A percentile compares a stretch with the other conserved stretches of the same genome.
phyloP scores from a whole-genome alignment of 1,284 basidiomycete species.

The Phlebopus sp. region DNA sequence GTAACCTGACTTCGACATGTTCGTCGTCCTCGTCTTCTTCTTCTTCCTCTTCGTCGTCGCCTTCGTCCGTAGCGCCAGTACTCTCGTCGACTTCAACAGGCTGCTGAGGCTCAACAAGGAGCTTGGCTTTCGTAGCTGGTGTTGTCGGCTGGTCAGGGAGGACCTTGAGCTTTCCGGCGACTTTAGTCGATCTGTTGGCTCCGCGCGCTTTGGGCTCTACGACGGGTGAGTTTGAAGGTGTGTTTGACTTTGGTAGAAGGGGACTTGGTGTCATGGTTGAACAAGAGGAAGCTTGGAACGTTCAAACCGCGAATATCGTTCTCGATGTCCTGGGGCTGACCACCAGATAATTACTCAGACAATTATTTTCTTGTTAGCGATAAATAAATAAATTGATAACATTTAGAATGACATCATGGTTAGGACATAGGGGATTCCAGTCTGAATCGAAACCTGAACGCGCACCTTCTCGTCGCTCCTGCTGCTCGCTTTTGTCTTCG shows the following conservation, averaged over 20 bases:
- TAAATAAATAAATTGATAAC: too few relatives aligned
- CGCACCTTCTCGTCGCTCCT: too few relatives aligned
- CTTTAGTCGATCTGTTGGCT: slow-evolving; percentile 84
- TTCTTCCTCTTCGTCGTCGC: slow-evolving; percentile 73
- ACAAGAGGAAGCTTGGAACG: neutral
- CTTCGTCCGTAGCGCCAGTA: slow-evolving; percentile 56
- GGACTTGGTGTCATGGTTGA: slow-evolving; percentile 30
- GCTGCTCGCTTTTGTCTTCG: too few relatives aligned
- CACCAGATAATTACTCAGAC: too few relatives aligned
- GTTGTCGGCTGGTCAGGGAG: slow-evolving; percentile 87
- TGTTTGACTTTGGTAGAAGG: slow-evolving; percentile 29
- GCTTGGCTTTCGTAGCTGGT: slow-evolving; percentile 66
- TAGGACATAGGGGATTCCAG: too few relatives aligned
- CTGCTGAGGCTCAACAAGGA: slow-evolving; percentile 25
- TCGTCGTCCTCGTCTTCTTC: slow-evolving; percentile 58
- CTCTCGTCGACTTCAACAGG: slow-evolving; percentile 43
- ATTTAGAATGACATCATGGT: too few relatives aligned
- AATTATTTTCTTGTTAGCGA: too few relatives aligned
- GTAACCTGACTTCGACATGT: slow-evolving; percentile 75
- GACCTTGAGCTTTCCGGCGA: slow-evolving; percentile 86
- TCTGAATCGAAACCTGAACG: too few relatives aligned
- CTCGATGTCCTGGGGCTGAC: too few relatives aligned
- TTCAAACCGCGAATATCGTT: too few relatives aligned
- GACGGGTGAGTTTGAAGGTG: slow-evolving; percentile 2
- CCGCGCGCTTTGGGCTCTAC: slow-evolving; percentile 57